Percentiles rank a stretch among this genome's conserved stretches.
Evolutionary conservation across 2,329 filamentous ascomycete genomes (phyloP).

Genomic region (Colletotrichum destructivum): DNA sequence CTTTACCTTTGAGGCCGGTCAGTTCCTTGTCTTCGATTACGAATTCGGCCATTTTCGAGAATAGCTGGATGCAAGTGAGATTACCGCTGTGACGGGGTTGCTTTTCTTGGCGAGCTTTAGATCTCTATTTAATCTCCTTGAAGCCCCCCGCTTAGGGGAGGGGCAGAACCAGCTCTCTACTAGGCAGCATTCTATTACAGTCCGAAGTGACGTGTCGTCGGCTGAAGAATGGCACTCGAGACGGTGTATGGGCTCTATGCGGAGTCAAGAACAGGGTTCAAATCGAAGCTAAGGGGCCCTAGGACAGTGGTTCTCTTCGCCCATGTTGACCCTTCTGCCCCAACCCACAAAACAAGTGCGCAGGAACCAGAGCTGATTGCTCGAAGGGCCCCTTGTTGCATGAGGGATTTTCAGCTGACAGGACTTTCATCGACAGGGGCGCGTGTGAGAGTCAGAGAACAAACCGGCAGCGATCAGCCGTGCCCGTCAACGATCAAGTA

Average conservation of each 20-base stretch:
- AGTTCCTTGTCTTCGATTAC: slow-evolving; percentile 62
- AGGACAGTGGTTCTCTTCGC: background rate
- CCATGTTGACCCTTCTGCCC: background rate
- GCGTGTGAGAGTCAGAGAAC: background rate
- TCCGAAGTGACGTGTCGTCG: background rate
- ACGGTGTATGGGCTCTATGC: background rate
- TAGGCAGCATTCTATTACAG: background rate
- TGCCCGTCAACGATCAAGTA: no score
- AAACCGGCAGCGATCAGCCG: background rate
- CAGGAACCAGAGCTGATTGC: background rate
- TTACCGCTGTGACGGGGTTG: no score
- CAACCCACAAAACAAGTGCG: background rate
- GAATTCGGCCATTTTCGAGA: slow-evolving; percentile 58
- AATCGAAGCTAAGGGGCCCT: background rate
- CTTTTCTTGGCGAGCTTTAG: background rate
- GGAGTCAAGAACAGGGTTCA: background rate
- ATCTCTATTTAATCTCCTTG: background rate
- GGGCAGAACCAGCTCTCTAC: background rate
- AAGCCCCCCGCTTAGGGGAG: background rate
- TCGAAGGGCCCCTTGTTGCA: background rate
- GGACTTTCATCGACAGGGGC: background rate
- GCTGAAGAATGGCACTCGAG: background rate
- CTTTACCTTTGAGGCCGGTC: slow-evolving; percentile 68
- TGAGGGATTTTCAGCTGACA: background rate
- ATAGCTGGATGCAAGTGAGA: background rate